A percentile compares a stretch with the other conserved stretches of the same genome.
Evolutionary conservation across 2,329 filamentous ascomycete species (phyloP).

Genomic region (Beauveria varroae): DNA sequence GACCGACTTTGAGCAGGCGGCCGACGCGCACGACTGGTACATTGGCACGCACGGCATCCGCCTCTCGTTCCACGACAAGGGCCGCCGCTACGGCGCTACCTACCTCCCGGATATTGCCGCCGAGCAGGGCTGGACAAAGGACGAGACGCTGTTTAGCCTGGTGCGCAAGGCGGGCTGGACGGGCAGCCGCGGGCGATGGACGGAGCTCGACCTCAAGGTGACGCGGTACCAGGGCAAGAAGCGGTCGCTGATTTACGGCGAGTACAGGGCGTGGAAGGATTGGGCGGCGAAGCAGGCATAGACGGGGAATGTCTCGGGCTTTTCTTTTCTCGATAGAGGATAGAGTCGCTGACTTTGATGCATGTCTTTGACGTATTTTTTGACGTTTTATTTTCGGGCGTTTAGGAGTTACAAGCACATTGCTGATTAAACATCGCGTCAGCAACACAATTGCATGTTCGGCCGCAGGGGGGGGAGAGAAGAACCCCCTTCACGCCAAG

Average conservation of each 20-base stretch:
- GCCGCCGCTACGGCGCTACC: slow-evolving; percentile 70
- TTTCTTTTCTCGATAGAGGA: background rate
- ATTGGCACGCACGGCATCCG: slow-evolving; percentile 81
- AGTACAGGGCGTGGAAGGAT: slow-evolving; percentile 73
- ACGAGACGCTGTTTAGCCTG: slow-evolving; percentile 81
- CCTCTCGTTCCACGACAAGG: slow-evolving; percentile 72
- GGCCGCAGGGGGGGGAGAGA: too few species aligned
- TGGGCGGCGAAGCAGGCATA: slow-evolving; percentile 46
- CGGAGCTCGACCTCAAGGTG: slow-evolving; percentile 68
- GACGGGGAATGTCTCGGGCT: background rate
- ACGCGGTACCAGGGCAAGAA: slow-evolving; percentile 84
- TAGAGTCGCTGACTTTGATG: background rate
- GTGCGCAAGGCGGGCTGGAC: slow-evolving; percentile 94
- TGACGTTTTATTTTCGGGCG: too few species aligned
- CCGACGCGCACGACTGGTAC: slow-evolving; percentile 73
- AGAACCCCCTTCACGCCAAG: too few species aligned
- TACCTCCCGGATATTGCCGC: slow-evolving; percentile 87
- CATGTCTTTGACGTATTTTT: too few species aligned
- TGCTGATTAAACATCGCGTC: too few species aligned
- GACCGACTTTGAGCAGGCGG: slow-evolving; percentile 72
- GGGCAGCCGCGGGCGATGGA: slow-evolving; percentile 73
- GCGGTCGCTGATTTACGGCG: slow-evolving; percentile 58
- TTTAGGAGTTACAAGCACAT: too few species aligned
- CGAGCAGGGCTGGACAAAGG: slow-evolving; percentile 93
- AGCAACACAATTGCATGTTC: too few species aligned